Conservation (phyloP, 2,329 filamentous ascomycete genomes). For the Talaromyces sp. region DNA sequence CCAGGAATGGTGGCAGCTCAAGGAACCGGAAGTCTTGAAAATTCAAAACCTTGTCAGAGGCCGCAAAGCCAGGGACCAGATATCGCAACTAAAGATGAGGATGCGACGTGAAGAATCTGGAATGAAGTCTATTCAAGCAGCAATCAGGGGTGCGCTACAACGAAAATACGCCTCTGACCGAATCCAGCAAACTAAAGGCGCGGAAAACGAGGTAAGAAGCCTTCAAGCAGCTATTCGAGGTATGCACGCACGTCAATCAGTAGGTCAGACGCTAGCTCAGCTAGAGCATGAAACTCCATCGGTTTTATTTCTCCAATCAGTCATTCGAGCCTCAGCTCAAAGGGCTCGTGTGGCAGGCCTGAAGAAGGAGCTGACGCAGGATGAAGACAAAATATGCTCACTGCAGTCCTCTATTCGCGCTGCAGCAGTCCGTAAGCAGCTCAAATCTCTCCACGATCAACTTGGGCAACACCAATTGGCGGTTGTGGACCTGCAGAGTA, state of each 20-base stretch:
- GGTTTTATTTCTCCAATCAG: slow-evolving; percentile 38
- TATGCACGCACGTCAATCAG: slow-evolving; percentile 43
- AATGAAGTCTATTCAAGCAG: slow-evolving; percentile 54
- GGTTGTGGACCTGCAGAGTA: slow-evolving; percentile 34
- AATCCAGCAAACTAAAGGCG: slow-evolving; percentile 60
- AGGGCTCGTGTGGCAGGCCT: slow-evolving; percentile 41
- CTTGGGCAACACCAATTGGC: slow-evolving; percentile 29
- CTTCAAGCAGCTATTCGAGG: slow-evolving; percentile 62
- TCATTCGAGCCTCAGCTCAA: slow-evolving; percentile 32
- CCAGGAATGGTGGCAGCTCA: slow-evolving; percentile 68
- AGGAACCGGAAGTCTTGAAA: slow-evolving; percentile 68
- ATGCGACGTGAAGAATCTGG: slow-evolving; percentile 42
- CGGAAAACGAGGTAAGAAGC: slow-evolving; percentile 58
- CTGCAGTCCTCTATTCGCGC: slow-evolving; percentile 49
- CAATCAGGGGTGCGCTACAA: slow-evolving; percentile 49
- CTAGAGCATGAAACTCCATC: slow-evolving; percentile 28
- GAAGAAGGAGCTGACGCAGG: slow-evolving; percentile 41
- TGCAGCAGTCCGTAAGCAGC: slow-evolving; percentile 27
- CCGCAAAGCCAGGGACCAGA: slow-evolving; percentile 41
- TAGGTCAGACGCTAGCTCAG: slow-evolving; percentile 25
- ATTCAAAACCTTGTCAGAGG: slow-evolving; percentile 78
- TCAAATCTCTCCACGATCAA: slow-evolving; percentile 28
- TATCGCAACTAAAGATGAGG: slow-evolving; percentile 40
- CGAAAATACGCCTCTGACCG: slow-evolving; percentile 46
- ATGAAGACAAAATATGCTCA: slow-evolving; percentile 38